Evolutionary conservation across 2,329 filamentous ascomycete genomes (phyloP).

Genomic region (Hirsutella thompsonii): DNA sequence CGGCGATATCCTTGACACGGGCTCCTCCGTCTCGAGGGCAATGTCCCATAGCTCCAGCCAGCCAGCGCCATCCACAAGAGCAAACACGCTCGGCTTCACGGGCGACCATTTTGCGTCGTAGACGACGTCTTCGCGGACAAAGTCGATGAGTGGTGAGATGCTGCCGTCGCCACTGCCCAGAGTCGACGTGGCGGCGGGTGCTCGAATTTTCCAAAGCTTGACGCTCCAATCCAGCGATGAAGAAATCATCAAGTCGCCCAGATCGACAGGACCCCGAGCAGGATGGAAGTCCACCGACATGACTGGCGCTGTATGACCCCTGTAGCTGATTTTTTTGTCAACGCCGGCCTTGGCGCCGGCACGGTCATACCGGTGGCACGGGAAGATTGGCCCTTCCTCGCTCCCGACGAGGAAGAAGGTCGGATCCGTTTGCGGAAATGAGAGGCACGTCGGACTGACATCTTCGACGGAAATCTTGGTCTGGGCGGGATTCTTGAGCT

Average conservation of each 20-base stretch:
- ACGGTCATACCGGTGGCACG: conserved; percentile 93
- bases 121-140: conserved; percentile 88
- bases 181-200: conserved; percentile 60
- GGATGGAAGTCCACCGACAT: conserved; percentile 97
- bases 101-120: conserved; percentile 96
- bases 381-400: conserved; percentile 92
- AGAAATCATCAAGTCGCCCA: conserved; percentile 87
- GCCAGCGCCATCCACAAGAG: conserved; percentile 84
- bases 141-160: conserved; percentile 70
- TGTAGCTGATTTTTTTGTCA: conserved; percentile 77
- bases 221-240: conserved; percentile 93
- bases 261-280: conserved; percentile 78
- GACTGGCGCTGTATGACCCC: conserved; percentile 82
- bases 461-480: conserved; percentile 73
- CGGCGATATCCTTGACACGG: conserved; percentile 67
- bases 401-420: conserved; percentile 97
- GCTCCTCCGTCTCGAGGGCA: conserved; percentile 83
- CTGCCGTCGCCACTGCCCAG: conserved; percentile 35
- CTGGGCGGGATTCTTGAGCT: conserved; percentile 73
- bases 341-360: conserved; percentile 94
- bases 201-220: conserved; percentile 89
- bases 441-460: conserved; percentile 84
- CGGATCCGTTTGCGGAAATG: conserved; percentile 87
- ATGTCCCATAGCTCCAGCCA: conserved; percentile 93
- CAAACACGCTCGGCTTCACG: conserved; percentile 86